Evolutionary conservation across 2,329 filamentous ascomycete species (phyloP).

Genomic region (Aspergillus arachidicola): DNA sequence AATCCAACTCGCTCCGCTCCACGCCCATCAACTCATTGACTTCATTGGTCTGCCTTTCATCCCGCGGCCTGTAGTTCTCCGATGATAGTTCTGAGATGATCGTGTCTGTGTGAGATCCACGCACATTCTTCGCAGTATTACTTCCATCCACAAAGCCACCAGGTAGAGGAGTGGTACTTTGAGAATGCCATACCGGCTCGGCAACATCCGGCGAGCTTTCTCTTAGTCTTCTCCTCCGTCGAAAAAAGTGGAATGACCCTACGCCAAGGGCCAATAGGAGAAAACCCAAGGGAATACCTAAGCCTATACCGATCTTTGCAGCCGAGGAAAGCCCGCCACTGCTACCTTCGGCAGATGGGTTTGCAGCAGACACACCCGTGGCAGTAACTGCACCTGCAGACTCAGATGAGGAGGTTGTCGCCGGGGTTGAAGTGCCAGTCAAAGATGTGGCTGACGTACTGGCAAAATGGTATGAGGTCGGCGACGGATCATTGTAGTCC

Average conservation of each 20-base stretch:
- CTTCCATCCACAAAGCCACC: background rate
- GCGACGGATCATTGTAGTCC: constrained; percentile 5
- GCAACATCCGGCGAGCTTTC: background rate
- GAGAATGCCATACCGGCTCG: background rate
- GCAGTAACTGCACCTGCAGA: background rate
- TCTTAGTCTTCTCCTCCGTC: background rate
- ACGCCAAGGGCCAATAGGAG: background rate
- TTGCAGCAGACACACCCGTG: background rate
- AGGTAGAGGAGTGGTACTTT: background rate
- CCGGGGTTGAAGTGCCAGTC: background rate
- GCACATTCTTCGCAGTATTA: background rate
- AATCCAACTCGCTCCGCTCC: constrained; percentile 1
- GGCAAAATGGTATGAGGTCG: constrained; percentile 7
- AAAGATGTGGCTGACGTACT: background rate
- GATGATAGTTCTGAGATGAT: constrained; percentile 7
- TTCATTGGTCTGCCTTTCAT: background rate
- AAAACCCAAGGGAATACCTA: constrained; percentile 8
- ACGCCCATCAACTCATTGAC: constrained; percentile 7
- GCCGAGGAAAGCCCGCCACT: background rate
- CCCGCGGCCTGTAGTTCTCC: background rate
- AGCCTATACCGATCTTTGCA: constrained; percentile 8
- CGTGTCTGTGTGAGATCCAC: constrained; percentile 3
- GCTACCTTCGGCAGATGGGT: background rate
- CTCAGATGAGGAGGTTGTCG: background rate
- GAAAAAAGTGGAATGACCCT: background rate